Evolutionary conservation across 352 stramenopile species (phyloP), one percentile per base, ranked within the genome.

Genomic region (Phytophthora parvispora): DNA sequence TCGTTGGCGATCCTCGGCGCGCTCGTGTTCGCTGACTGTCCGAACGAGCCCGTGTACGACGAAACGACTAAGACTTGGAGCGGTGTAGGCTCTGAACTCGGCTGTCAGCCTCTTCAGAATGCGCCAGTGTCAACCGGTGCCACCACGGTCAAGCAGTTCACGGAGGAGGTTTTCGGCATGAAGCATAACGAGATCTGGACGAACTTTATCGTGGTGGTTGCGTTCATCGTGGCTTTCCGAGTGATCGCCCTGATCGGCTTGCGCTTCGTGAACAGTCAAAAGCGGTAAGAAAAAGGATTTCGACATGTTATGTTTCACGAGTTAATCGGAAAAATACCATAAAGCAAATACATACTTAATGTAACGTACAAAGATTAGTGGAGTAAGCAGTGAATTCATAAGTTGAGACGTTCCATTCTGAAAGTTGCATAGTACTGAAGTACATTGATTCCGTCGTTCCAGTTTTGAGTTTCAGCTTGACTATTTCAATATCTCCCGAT

Each of bases 231-330:
- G n/a, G 22, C 70, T 20, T 82, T 85, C 50, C 80, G 80, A 1
- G 6, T 89, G 0, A 50, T 91, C 6, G 83, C 66, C 2, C 62
- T 89, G 6, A 42, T 90, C 12, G 71, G 67, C 13, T 55, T 89
- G 62, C 75, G 77, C 27, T 89, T 83, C 20, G 59, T 91, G 1
- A 89, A 87, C 62, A 73, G 68, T 63, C 80, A 89, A 58, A 82
- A 80, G 53, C 51, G 74, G 24, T 84, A 82, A 75, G 24, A 22
- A 25, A n/a, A n/a, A n/a, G n/a, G n/a, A n/a, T n/a, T n/a, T n/a
- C n/a, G n/a, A n/a, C n/a, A n/a, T n/a, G n/a, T n/a, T n/a, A n/a
- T n/a, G n/a, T n/a, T n/a, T n/a, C n/a, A n/a, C n/a, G n/a, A n/a
- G n/a, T n/a, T n/a, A n/a, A n/a, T n/a, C n/a, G n/a, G n/a, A n/a